Conservation (phyloP, 768 basidiomycete genomes). For the Boletus rubescentipes region DNA sequence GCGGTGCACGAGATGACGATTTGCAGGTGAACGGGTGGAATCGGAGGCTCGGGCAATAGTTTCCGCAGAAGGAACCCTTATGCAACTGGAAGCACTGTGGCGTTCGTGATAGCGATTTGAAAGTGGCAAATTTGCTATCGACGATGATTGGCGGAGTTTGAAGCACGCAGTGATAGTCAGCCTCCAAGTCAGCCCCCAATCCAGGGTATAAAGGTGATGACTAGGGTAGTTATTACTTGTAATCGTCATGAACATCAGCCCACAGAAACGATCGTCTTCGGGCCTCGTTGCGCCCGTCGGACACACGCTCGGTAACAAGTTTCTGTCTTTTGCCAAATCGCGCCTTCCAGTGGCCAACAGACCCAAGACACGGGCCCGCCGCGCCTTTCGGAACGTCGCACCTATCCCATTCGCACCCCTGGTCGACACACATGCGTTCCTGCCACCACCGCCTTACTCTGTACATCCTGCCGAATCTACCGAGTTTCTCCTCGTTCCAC, state of each 20-base stretch:
- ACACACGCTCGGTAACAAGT: slow-evolving; percentile 18
- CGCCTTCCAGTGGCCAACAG: slow-evolving; percentile 23
- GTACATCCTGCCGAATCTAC: slow-evolving; percentile 6
- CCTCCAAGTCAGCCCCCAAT: slow-evolving; percentile 19
- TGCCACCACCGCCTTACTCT: slow-evolving; percentile 27
- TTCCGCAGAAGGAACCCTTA: no score
- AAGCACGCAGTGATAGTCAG: background rate
- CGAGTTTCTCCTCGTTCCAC: slow-evolving; percentile 20
- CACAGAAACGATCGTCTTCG: slow-evolving; percentile 7
- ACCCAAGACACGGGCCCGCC: slow-evolving; percentile 15
- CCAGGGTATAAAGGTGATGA: slow-evolving; percentile 8
- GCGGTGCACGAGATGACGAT: no score
- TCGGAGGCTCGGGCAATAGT: no score
- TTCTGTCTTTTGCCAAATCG: slow-evolving; percentile 22
- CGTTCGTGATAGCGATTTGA: no score
- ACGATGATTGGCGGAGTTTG: no score
- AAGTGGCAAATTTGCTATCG: no score
- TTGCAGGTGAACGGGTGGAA: no score
- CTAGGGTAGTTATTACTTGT: no score
- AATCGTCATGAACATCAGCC: slow-evolving; percentile 9
- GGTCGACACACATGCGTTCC: slow-evolving; percentile 27
- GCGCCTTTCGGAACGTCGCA: slow-evolving; percentile 10
- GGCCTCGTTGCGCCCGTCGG: slow-evolving; percentile 4
- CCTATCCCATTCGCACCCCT: slow-evolving; percentile 30
- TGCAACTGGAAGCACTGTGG: no score